These are phyloP conservation scores for Basipetospora sp. DNA, from an alignment of 2,329 filamentous ascomycete species.

Conservation along the genomic window DNA sequence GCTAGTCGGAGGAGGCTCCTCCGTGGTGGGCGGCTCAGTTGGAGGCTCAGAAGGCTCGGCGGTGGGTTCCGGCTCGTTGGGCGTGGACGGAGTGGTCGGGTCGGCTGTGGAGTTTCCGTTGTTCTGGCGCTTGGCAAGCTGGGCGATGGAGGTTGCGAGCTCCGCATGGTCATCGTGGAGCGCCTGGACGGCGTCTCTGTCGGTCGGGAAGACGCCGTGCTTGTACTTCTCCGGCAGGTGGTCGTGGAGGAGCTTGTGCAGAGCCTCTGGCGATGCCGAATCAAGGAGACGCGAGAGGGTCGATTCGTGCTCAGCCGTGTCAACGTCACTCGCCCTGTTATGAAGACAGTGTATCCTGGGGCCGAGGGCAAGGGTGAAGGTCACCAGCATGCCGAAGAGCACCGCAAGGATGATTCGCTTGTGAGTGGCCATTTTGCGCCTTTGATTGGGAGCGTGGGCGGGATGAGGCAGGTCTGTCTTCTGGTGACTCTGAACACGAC, in stretches of 20 bases:
- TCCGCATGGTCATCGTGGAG: constrained; percentile 46
- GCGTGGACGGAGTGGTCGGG: constrained; percentile 5
- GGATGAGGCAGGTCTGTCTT: background rate
- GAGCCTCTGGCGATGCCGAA: constrained; percentile 40
- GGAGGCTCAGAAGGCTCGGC: constrained; percentile 5
- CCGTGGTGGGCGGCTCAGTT: constrained; percentile 1
- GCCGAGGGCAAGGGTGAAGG: background rate
- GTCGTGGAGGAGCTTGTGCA: constrained; percentile 53
- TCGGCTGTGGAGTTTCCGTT: constrained; percentile 14
- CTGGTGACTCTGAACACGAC: background rate
- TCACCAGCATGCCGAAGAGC: constrained; percentile 2
- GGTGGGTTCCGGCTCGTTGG: background rate
- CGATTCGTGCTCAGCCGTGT: background rate
- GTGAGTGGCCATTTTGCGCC: background rate
- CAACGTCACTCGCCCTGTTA: background rate
- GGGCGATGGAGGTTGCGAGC: constrained; percentile 47
- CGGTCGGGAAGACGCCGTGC: constrained; percentile 53
- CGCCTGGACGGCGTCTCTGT: constrained; percentile 47
- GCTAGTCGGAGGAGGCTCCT: constrained; percentile 3
- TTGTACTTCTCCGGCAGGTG: constrained; percentile 49
- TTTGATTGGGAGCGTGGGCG: background rate
- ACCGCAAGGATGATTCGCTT: constrained; percentile 1
- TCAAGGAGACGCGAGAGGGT: constrained; percentile 25
- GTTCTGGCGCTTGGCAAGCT: constrained; percentile 47
- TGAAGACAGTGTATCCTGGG: background rate